Evolutionary conservation across 2,329 filamentous ascomycete species (phyloP).

Genomic region (Aspergillus intermedius): DNA sequence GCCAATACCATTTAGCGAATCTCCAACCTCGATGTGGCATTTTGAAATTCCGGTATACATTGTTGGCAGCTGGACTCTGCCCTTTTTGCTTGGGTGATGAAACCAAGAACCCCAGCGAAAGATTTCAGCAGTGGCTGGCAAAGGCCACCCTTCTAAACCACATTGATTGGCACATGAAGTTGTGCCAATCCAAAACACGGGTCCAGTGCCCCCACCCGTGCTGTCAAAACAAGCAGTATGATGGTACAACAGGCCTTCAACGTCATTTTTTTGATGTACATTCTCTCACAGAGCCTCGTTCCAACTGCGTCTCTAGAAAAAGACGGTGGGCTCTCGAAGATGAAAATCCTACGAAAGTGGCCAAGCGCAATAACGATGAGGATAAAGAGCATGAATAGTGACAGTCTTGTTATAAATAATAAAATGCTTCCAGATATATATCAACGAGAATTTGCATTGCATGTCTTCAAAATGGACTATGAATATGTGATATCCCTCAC

Average conservation of each 20-base stretch:
- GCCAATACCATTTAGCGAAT: slow-evolving; percentile 1
- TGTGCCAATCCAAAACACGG: not conserved
- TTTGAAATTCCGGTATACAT: slow-evolving; percentile 9
- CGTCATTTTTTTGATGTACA: slow-evolving; percentile 7
- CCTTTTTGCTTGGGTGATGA: slow-evolving; percentile 9
- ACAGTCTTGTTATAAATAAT: too few species aligned
- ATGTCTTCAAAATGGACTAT: too few species aligned
- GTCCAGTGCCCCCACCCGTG: slow-evolving; percentile 5
- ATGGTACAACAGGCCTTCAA: not conserved
- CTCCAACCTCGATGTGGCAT: slow-evolving; percentile 7
- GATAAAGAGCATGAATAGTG: not conserved
- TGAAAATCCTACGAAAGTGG: too few species aligned
- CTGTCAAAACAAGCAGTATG: slow-evolving; percentile 1
- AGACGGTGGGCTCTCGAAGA: too few species aligned
- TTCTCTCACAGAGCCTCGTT: slow-evolving; percentile 5
- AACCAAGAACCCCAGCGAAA: not conserved
- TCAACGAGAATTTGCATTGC: too few species aligned
- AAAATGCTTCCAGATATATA: too few species aligned
- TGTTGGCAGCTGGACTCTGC: slow-evolving; percentile 6
- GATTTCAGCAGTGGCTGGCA: slow-evolving; percentile 8
- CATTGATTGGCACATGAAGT: slow-evolving; percentile 5
- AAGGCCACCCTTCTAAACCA: slow-evolving; percentile 9
- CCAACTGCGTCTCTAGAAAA: slow-evolving; percentile 6
- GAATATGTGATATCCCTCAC: too few species aligned
- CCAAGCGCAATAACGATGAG: too few species aligned